Percentiles rank a stretch among this genome's conserved stretches.
phyloP scores from a whole-genome alignment of 257 asterid genomes.

The Solanum tarijense region DNA sequence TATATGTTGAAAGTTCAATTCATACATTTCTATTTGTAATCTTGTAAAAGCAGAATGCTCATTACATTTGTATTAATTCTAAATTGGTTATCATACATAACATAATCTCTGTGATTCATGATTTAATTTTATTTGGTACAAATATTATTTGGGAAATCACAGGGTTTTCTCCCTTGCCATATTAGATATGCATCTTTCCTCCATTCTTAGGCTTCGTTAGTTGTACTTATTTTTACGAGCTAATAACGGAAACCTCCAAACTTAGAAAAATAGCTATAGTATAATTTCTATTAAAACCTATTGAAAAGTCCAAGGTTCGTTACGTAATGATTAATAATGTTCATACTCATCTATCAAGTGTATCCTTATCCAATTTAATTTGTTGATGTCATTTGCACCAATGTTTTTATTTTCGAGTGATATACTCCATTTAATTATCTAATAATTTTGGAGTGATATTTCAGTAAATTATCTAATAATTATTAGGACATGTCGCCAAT shows the following conservation, averaged over 20 bases:
- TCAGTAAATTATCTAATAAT: too few relatives aligned
- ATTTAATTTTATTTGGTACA: background rate
- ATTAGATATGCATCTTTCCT: background rate
- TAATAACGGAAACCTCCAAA: background rate
- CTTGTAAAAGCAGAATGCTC: background rate
- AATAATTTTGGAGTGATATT: too few relatives aligned
- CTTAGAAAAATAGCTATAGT: background rate
- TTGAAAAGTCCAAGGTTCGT: background rate
- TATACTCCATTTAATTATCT: too few relatives aligned
- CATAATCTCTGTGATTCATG: background rate
- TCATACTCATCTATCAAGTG: background rate
- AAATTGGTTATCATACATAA: background rate
- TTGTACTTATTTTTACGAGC: background rate
- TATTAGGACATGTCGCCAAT: too few relatives aligned
- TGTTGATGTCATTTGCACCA: background rate
- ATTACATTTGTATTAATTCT: too few relatives aligned
- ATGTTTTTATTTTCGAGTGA: too few relatives aligned
- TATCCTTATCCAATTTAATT: background rate
- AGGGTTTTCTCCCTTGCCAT: too few relatives aligned
- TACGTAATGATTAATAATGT: background rate
- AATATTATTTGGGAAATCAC: background rate
- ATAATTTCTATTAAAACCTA: background rate
- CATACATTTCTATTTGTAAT: background rate
- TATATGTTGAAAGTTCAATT: background rate
- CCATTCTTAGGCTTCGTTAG: background rate